Evolutionary conservation across 1,139 yeast genomes (phyloP), one percentile per base, ranked within the genome.

Genomic region (Citeromyces hawaiiensis): DNA sequence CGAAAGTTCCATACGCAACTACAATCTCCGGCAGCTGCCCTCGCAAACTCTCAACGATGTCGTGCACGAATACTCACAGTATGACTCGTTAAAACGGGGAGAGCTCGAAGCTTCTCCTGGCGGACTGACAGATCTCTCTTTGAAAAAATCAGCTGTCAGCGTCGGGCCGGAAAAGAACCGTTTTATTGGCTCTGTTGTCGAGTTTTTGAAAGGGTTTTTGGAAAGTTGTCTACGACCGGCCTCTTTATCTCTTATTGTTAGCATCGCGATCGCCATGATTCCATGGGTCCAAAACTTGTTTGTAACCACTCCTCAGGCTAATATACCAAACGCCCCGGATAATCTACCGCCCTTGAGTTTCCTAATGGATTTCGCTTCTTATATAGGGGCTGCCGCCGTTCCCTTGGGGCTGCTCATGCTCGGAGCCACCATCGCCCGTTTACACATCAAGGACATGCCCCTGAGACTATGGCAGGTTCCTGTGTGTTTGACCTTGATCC

Each of bases 261-360:
- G 91, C 1, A 57, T 88, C 38, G 63, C 68, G 2, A 63, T 83
- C 18, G 76, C 93, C 13, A 83, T 88, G 83, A 68, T 91, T 11
- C 96, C 96, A 1, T 88, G 94, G 64, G 64, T 86, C 11, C 81
- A 83, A 50, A 85, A 93, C 1, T 64, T 87, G 27, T 88, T 88
- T 55, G 86, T 83, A 4, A 47, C 48, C 3, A 61, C 57, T 15
- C 47, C 56, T 51, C 50, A 67, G 55, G 47, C 49, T 29, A 44
- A 55, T 16, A 55, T 77, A 35, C 78, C 70, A 2, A 54, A 68
- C 41, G 96, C 96, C 0, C 96, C 97, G 0, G 97, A 88, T 57
- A 66, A 68, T 4, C 68, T 68, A 45, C 96, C 96, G 0, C 86
- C 94, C 1, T 64, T 88, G 37, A 83, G 87, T 21, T 88, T 88